These are phyloP conservation scores for Antitrichia curtipendula DNA, from an alignment of 225 moss, liverwort and hornwort species.

Conservation along the genomic window DNA sequence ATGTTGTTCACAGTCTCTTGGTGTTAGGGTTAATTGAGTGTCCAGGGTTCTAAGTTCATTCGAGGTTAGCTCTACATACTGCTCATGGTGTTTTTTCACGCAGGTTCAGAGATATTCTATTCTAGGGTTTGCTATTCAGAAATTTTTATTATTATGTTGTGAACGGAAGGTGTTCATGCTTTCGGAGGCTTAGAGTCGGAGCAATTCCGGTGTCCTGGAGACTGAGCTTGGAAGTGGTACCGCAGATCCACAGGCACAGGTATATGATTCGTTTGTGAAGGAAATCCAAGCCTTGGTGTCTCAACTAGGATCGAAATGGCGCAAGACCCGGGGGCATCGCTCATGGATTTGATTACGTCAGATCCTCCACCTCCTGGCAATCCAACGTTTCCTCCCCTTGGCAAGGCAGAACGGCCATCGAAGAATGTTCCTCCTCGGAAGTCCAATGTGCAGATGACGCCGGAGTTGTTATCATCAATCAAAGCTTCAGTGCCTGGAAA, in stretches of 20 bases:
- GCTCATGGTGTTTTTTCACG: neutral
- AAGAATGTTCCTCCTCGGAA: slow-evolving; percentile 35
- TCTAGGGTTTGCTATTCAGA: neutral
- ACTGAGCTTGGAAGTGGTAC: neutral
- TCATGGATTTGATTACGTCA: slow-evolving; percentile 92
- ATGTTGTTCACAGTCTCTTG: neutral
- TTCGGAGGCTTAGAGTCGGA: neutral
- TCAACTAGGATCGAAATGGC: slow-evolving; percentile 33
- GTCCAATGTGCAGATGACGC: slow-evolving; percentile 39
- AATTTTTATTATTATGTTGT: neutral
- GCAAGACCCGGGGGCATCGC: slow-evolving; percentile 46
- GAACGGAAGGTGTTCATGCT: neutral
- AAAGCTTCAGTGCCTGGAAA: slow-evolving; percentile 55
- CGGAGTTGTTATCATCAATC: slow-evolving; percentile 45
- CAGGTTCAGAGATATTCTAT: neutral
- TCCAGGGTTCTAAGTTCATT: neutral
- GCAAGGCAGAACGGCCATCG: slow-evolving; percentile 38
- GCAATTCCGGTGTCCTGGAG: neutral
- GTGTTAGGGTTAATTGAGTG: neutral
- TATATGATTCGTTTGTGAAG: slow-evolving; percentile 14
- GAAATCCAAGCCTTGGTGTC: neutral
- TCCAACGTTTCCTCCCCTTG: slow-evolving; percentile 54
- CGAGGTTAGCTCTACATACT: neutral
- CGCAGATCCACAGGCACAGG: neutral
- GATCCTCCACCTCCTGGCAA: slow-evolving; percentile 59